Percentiles rank a stretch among this genome's conserved stretches.
Evolutionary conservation across 1,284 basidiomycete genomes (phyloP).

Genomic region (Thelephora terrestris): DNA sequence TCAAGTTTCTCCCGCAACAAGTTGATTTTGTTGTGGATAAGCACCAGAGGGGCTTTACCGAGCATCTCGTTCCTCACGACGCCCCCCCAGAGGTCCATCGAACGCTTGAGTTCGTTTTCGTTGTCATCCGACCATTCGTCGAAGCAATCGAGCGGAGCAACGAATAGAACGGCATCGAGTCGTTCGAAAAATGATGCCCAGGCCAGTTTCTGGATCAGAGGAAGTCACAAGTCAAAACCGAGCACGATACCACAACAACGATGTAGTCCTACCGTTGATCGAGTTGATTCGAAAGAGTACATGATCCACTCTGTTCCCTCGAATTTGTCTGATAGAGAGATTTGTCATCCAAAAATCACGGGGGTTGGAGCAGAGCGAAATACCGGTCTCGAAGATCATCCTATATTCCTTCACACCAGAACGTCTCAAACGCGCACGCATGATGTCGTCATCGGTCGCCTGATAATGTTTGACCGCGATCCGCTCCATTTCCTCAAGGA

Average conservation of each 20-base stretch:
- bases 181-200: constrained; percentile 34
- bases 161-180: constrained; percentile 32
- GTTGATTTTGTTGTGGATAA: constrained; percentile 57
- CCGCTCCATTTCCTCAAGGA: constrained; percentile 52
- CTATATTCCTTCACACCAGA: constrained; percentile 66
- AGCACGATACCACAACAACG: constrained; percentile 9
- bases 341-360: background rate
- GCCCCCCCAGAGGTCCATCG: constrained; percentile 24
- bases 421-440: constrained; percentile 56
- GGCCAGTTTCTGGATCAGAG: constrained; percentile 21
- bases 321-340: constrained; percentile 13
- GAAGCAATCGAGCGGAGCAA: constrained; percentile 31
- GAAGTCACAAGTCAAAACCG: background rate
- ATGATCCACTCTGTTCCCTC: constrained; percentile 32
- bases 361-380: constrained; percentile 11
- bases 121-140: constrained; percentile 35
- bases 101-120: constrained; percentile 32
- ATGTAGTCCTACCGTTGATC: constrained; percentile 38
- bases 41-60: constrained; percentile 21
- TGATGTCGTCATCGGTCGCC: constrained; percentile 58
- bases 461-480: constrained; percentile 43
- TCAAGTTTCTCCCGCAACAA: constrained; percentile 57
- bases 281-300: constrained; percentile 66
- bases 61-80: constrained; percentile 30
- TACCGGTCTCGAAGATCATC: constrained; percentile 58